Evolutionary conservation across 345 rosid genomes (phyloP).

Genomic region (Murraya paniculata): DNA sequence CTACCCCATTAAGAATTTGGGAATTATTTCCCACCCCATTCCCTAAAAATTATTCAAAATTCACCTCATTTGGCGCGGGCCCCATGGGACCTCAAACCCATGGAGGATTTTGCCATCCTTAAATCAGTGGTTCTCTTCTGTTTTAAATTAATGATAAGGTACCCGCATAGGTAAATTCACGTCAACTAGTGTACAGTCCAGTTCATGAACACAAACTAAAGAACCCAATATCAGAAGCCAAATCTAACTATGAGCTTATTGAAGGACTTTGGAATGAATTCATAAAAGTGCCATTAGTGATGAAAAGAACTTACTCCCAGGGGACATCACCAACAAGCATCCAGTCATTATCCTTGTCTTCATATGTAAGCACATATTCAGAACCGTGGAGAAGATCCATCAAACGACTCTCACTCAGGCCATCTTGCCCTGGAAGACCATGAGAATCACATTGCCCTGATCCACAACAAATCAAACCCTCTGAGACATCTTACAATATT

Average conservation of each 20-base stretch:
- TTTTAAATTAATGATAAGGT: background rate
- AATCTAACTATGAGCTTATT: background rate
- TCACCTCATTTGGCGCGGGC: too few species aligned
- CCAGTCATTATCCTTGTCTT: conserved; percentile 63
- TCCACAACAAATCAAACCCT: conserved; percentile 4
- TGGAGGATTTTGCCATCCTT: too few species aligned
- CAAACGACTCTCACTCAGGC: conserved; percentile 33
- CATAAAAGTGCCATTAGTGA: background rate
- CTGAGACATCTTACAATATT: background rate
- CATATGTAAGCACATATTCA: conserved; percentile 52
- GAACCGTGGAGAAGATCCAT: conserved; percentile 52
- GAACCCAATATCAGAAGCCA: background rate
- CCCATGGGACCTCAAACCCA: too few species aligned
- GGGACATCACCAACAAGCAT: conserved; percentile 71
- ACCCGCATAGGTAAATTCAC: too few species aligned
- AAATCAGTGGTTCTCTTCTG: background rate
- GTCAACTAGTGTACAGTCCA: background rate
- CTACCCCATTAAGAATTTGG: accelerated
- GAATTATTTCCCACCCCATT: accelerated
- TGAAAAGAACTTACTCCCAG: conserved; percentile 45
- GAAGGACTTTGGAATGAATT: background rate
- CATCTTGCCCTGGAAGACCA: conserved; percentile 41
- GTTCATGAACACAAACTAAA: background rate
- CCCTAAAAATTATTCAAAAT: accelerated
- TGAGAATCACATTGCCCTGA: conserved; percentile 48